A percentile compares a stretch with the other conserved stretches of the same genome.
Conservation (phyloP, 768 basidiomycete genomes). For the Panaeolus cyanescens region DNA sequence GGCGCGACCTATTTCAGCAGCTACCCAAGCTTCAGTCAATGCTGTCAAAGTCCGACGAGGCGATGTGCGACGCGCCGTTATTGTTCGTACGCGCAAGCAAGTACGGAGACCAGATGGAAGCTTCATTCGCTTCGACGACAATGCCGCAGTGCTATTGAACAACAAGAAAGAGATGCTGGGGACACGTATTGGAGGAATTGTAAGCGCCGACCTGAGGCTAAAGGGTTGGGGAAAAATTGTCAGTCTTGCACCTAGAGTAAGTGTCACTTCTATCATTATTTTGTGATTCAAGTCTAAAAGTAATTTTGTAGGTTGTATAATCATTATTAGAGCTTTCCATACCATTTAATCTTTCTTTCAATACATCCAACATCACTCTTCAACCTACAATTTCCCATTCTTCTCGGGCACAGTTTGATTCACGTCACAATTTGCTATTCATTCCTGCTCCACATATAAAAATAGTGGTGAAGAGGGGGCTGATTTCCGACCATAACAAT, state of each 20-base stretch:
- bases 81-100: conserved; percentile 89
- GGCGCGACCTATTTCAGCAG: conserved; percentile 78
- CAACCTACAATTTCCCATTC: neutral
- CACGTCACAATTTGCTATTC: neutral
- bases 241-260: conserved; percentile 88
- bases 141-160: conserved; percentile 91
- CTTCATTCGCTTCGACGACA: conserved; percentile 91
- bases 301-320: conserved; percentile 19
- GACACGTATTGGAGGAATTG: conserved; percentile 91
- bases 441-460: neutral
- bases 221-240: conserved; percentile 96
- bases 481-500: neutral
- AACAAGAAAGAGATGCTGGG: conserved; percentile 96
- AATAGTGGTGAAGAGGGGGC: too few species aligned
- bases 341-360: neutral
- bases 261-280: conserved; percentile 13
- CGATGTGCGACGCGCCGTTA: conserved; percentile 93
- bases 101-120: conserved; percentile 88
- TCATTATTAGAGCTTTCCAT: neutral
- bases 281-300: neutral
- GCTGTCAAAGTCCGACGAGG: conserved; percentile 91
- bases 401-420: neutral
- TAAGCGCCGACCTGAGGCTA: conserved; percentile 87
- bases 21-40: conserved; percentile 66
- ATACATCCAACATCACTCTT: neutral